Conservation (phyloP, 129 eudicot genomes). For the Artemisia argyi region DNA sequence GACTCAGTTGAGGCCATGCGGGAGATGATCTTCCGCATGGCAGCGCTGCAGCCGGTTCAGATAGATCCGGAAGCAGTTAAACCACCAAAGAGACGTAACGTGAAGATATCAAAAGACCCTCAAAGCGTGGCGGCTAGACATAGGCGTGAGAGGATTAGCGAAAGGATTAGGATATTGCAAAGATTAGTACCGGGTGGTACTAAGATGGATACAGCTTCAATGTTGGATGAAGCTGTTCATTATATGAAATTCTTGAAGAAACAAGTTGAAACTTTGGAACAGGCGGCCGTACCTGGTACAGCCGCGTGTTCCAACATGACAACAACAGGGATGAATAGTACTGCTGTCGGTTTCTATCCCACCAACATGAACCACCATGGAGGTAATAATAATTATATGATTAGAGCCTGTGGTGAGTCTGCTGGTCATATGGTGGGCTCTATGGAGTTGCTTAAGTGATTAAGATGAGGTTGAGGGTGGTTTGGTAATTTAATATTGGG, state of each 20-base stretch:
- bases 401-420: conserved; percentile 41
- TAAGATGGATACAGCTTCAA: conserved; percentile 95
- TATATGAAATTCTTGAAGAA: conserved; percentile 79
- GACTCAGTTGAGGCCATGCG: conserved; percentile 59
- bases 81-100: conserved; percentile 60
- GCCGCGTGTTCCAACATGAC: conserved; percentile 14
- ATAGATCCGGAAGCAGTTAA: conserved; percentile 61
- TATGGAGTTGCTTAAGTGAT: conserved; percentile 45
- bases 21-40: conserved; percentile 67
- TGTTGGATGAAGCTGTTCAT: conserved; percentile 92
- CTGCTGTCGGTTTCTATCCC: conserved; percentile 15
- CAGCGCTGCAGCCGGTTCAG: conserved; percentile 62
- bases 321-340: neutral
- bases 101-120: conserved; percentile 62
- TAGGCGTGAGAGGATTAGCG: conserved; percentile 61
- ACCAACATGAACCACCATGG: conserved; percentile 18
- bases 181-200: conserved; percentile 95
- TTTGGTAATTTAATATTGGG: conserved; percentile 25
- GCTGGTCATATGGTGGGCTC: conserved; percentile 44
- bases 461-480: conserved; percentile 13
- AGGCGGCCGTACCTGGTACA: conserved; percentile 20
- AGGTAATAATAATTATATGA: conserved; percentile 22
- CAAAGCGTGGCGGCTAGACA: conserved; percentile 71
- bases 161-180: conserved; percentile 69
- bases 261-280: conserved; percentile 62